A percentile compares a stretch with the other conserved stretches of the same genome.
phyloP scores from a whole-genome alignment of 345 rosid species.

The Pseudoturritis turrita region DNA sequence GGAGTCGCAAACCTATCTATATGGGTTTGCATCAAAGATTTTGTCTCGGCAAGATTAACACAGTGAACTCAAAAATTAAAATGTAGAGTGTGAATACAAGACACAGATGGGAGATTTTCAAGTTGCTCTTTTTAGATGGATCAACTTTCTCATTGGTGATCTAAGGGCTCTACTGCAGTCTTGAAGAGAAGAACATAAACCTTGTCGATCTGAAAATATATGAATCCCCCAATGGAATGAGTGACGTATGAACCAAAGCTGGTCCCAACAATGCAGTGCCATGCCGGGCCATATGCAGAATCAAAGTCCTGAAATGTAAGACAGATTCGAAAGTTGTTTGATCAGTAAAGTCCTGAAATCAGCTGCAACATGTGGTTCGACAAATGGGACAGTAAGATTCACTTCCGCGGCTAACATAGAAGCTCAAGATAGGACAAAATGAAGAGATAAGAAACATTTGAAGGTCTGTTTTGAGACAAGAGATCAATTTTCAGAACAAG shows the following conservation, averaged over 20 bases:
- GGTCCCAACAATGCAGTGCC: slow-evolving; percentile 99
- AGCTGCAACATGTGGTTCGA: background rate
- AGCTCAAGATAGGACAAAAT: background rate
- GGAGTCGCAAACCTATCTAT: background rate
- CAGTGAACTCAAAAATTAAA: background rate
- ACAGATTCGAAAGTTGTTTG: background rate
- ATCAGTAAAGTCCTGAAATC: background rate
- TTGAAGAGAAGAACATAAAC: slow-evolving; percentile 88
- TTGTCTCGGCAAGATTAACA: slow-evolving; percentile 8
- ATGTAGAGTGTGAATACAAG: background rate
- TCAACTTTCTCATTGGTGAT: slow-evolving; percentile 27
- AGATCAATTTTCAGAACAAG: background rate
- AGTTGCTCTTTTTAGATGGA: background rate
- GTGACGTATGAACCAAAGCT: slow-evolving; percentile 97
- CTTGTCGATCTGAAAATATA: slow-evolving; percentile 89
- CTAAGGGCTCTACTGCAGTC: slow-evolving; percentile 91
- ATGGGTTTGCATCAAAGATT: background rate
- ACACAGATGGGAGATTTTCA: too few relatives aligned
- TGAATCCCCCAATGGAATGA: slow-evolving; percentile 86
- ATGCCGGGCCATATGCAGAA: slow-evolving; percentile 83
- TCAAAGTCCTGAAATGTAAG: slow-evolving; percentile 67
- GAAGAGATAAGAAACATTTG: slow-evolving; percentile 1
- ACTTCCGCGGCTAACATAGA: background rate
- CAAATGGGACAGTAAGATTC: background rate
- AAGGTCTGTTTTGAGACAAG: background rate